A percentile compares a stretch with the other conserved stretches of the same genome.
These are phyloP conservation scores for Suillus clintonianus DNA, from an alignment of 768 basidiomycete species.

Conservation along the genomic window DNA sequence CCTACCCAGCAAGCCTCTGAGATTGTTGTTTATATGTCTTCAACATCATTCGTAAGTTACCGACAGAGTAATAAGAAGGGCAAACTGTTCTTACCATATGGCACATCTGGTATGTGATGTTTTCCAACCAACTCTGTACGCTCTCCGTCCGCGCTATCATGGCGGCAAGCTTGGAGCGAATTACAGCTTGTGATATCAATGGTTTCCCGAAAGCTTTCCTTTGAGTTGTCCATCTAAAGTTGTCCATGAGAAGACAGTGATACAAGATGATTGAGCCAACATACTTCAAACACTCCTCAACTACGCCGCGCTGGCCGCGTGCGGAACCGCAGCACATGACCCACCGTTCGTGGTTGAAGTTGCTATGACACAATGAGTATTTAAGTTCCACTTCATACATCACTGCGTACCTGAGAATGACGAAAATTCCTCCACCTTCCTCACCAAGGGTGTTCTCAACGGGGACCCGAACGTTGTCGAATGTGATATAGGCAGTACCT, in stretches of 20 bases:
- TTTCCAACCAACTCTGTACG: conserved; percentile 86
- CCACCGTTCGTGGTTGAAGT: conserved; percentile 96
- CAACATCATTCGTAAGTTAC: conserved; percentile 5
- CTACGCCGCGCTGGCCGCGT: conserved; percentile 63
- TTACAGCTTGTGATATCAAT: conserved; percentile 79
- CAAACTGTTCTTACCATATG: conserved; percentile 56
- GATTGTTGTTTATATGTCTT: conserved; percentile 76
- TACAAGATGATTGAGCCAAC: conserved; percentile 12
- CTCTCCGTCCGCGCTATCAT: conserved; percentile 90
- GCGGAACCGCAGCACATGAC: conserved; percentile 81
- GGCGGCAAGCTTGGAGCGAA: conserved; percentile 80
- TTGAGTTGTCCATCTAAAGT: conserved; percentile 75
- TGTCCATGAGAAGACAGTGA: not conserved
- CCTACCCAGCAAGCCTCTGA: conserved; percentile 69
- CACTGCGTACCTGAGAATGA: conserved; percentile 50
- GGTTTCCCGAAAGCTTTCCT: conserved; percentile 93
- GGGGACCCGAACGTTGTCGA: conserved; percentile 84
- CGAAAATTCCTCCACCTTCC: conserved; percentile 62
- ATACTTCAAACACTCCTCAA: conserved; percentile 85
- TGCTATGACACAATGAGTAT: conserved; percentile 43
- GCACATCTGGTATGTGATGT: conserved; percentile 84
- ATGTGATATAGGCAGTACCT: conserved; percentile 83
- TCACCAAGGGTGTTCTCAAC: conserved; percentile 79
- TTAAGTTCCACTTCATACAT: not conserved
- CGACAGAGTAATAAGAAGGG: not conserved